Conservation (phyloP, 768 basidiomycete species). For the Termitomyces sp. region DNA sequence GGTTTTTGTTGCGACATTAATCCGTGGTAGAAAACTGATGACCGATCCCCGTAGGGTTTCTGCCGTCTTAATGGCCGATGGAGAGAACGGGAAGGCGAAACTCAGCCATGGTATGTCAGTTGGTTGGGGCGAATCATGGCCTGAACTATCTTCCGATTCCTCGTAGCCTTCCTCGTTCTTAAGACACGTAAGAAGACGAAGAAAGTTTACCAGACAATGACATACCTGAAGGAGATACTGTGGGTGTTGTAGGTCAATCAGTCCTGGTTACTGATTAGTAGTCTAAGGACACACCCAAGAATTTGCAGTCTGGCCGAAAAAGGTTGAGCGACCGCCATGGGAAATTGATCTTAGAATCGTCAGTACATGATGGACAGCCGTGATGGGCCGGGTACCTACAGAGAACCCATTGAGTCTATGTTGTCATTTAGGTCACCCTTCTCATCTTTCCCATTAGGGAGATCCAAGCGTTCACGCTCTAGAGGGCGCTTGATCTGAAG, state of each 20-base stretch:
- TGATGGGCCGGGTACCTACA: slow-evolving; percentile 33
- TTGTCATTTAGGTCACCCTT: slow-evolving; percentile 46
- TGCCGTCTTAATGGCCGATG: slow-evolving; percentile 34
- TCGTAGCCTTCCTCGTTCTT: slow-evolving; percentile 58
- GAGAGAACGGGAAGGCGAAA: slow-evolving; percentile 54
- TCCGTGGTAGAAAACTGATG: slow-evolving; percentile 39
- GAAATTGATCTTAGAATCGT: slow-evolving; percentile 47
- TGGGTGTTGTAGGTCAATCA: not conserved
- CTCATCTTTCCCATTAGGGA: slow-evolving; percentile 29
- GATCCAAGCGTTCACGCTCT: slow-evolving; percentile 49
- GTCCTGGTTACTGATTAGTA: slow-evolving; percentile 2
- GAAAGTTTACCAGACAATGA: not conserved
- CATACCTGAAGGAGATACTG: slow-evolving; percentile 65
- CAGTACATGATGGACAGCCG: slow-evolving; percentile 10
- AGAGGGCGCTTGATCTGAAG: slow-evolving; percentile 63
- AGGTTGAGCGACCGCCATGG: slow-evolving; percentile 55
- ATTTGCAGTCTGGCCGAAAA: slow-evolving; percentile 62
- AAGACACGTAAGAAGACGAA: not conserved
- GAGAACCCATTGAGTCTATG: slow-evolving; percentile 59
- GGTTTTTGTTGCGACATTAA: slow-evolving; percentile 30
- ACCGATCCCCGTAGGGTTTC: slow-evolving; percentile 40
- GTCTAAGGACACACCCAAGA: slow-evolving; percentile 45
- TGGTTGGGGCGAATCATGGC: slow-evolving; percentile 36
- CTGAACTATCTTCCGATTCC: slow-evolving; percentile 38
- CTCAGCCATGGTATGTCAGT: slow-evolving; percentile 55